phyloP scores from a whole-genome alignment of 352 stramenopile species.

The Globisporangium emineosum region DNA sequence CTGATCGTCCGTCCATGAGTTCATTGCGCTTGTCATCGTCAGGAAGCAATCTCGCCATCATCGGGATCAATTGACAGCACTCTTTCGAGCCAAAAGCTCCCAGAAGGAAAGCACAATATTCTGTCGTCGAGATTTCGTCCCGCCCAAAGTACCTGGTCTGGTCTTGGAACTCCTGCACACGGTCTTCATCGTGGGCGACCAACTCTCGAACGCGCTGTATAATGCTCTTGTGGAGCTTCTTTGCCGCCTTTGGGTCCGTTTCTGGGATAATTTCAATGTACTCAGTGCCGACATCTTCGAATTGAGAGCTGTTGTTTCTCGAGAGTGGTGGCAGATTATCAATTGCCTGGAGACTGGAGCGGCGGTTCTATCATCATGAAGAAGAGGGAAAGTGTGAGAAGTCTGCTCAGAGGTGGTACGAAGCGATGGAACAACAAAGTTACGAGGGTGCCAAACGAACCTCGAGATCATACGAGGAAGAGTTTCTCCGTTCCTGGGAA shows the following conservation, averaged over 20 bases:
- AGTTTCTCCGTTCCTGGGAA: slow-evolving; percentile 2
- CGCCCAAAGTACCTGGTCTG: slow-evolving; percentile 77
- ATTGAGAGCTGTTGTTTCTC: slow-evolving; percentile 16
- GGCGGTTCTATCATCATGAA: background rate
- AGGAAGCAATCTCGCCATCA: slow-evolving; percentile 71
- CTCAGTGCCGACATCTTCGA: slow-evolving; percentile 56
- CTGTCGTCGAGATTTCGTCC: slow-evolving; percentile 59
- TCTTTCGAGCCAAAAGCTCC: slow-evolving; percentile 63
- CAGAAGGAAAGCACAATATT: slow-evolving; percentile 76
- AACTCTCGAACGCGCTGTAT: slow-evolving; percentile 60
- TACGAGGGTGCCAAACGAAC: background rate
- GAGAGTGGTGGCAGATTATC: slow-evolving; percentile 15
- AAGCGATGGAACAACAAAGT: background rate
- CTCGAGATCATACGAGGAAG: slow-evolving; percentile 9
- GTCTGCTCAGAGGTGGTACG: background rate
- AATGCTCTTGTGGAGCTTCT: slow-evolving; percentile 74
- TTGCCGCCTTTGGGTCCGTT: slow-evolving; percentile 52
- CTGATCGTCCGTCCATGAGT: slow-evolving; percentile 55
- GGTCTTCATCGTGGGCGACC: slow-evolving; percentile 62
- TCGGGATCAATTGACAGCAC: slow-evolving; percentile 63
- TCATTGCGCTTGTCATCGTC: slow-evolving; percentile 61
- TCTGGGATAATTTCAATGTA: slow-evolving; percentile 50
- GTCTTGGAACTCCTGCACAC: slow-evolving; percentile 76
- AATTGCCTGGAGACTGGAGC: slow-evolving; percentile 1
- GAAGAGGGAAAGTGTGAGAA: background rate